Percentiles rank a stretch among this genome's conserved stretches.
phyloP scores from a whole-genome alignment of 2,329 filamentous ascomycete species.

The Pestalotiopsis sp. region DNA sequence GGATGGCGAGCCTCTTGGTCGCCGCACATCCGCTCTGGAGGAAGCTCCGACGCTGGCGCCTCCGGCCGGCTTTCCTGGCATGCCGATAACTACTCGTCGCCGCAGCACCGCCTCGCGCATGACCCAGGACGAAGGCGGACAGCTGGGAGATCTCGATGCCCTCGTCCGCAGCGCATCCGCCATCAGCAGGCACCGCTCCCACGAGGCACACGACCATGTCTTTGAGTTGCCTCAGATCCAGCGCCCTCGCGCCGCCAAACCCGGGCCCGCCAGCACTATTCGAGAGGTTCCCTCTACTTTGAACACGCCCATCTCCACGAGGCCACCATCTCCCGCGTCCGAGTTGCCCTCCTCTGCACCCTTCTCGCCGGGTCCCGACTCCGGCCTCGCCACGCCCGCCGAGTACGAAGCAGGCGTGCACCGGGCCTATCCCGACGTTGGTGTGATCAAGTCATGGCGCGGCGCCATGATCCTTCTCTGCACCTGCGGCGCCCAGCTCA shows the following conservation, averaged over 20 bases:
- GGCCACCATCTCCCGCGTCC: background rate
- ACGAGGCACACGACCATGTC: background rate
- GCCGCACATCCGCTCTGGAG: slow-evolving; percentile 2
- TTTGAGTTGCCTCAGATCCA: slow-evolving; percentile 5
- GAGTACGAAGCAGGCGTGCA: background rate
- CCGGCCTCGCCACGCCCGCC: slow-evolving; percentile 1
- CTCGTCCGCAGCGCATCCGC: slow-evolving; percentile 5
- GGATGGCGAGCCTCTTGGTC: slow-evolving; percentile 1
- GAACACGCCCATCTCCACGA: slow-evolving; percentile 1
- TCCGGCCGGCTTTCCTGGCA: slow-evolving; percentile 4
- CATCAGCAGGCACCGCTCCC: background rate
- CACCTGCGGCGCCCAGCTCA: slow-evolving; percentile 41
- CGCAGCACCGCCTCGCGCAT: slow-evolving; percentile 7
- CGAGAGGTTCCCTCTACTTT: slow-evolving; percentile 3
- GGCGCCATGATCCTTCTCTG: slow-evolving; percentile 37
- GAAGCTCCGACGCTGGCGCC: background rate
- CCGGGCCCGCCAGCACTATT: background rate
- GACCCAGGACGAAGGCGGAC: background rate
- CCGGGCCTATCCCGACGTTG: slow-evolving; percentile 15
- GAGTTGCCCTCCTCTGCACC: background rate
- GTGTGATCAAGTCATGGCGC: slow-evolving; percentile 32
- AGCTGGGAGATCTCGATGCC: background rate
- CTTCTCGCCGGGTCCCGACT: background rate
- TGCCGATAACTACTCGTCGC: slow-evolving; percentile 3
- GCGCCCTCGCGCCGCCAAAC: background rate